Base-by-base conservation (phyloP, 805 yeast species). In the Tetrapisispora nanseiensis region DNA sequence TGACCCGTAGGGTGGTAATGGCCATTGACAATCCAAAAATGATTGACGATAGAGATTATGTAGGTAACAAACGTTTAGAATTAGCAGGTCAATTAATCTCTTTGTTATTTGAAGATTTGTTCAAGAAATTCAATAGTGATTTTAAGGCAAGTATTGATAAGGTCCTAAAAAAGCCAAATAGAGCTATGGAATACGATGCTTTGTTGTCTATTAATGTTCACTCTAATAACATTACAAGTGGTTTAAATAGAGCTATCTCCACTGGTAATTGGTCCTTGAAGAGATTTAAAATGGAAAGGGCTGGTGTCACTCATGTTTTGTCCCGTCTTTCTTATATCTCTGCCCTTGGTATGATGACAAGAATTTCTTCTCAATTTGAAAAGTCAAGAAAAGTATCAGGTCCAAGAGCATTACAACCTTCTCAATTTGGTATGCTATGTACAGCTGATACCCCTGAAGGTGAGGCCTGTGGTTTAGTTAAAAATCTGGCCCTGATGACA, bases 401-500 rank as follows among this genome's bases (percentile, higher is more conserved):
- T 34, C 98, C 98, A 39, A 83, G 98, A 74, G 97, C 98, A 13
- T 72, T 92, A 51, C 98, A 92, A 65, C 98, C 98, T 10, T 92
- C 98, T 2, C 98, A 92, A 68, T 92, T 92, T 63, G 98, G 98
- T 61, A 92, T 92, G 97, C 72, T 92, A 46, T 92, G 98, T 71
- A 86, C 97, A 6, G 85, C 97, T 0, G 98, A 92, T 74, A 92
- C 98, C 0, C 98, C 98, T 1, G 98, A 92, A 74, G 98, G 98
- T 73, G 98, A 92, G 66, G 98, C 98, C 0, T 92, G 98, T 78
- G 98, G 98, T 58, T 74, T 92, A 63, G 98, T 92, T 29, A 92
- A 92, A 67, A 92, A 92, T 60, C 70, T 92, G 62, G 98, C 98
- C 1, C 72, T 92, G 37, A 92, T 92, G 98, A 92, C 98, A 10